Percentiles rank a stretch among this genome's conserved stretches.
Conservation (phyloP, 179 eudicot genomes). For the Silene coronaria region DNA sequence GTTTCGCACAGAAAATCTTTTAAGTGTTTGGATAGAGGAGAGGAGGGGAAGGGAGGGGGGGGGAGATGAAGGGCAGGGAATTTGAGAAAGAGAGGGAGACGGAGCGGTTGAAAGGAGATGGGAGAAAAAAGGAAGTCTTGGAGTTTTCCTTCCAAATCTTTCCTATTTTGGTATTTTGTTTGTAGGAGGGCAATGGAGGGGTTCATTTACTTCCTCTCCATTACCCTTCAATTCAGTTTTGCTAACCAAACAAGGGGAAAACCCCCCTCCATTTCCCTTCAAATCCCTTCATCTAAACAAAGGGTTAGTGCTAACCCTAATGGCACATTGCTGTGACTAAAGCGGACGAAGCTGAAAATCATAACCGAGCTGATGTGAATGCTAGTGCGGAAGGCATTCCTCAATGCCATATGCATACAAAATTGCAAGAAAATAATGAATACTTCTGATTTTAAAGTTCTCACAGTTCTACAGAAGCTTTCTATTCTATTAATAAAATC, state of each 20-base stretch:
- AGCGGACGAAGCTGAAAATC: background rate
- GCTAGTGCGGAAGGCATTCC: background rate
- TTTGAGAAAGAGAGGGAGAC: too few relatives aligned
- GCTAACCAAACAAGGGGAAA: background rate
- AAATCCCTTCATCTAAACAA: background rate
- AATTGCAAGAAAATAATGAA: background rate
- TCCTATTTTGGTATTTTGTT: background rate
- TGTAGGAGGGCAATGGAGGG: background rate
- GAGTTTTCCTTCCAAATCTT: background rate
- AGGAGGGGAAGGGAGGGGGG: background rate
- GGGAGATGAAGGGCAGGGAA: background rate
- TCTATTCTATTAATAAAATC: background rate
- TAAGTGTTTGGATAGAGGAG: background rate
- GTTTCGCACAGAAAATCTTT: background rate
- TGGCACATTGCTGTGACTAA: background rate
- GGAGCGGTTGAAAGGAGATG: too few relatives aligned
- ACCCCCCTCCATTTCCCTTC: background rate
- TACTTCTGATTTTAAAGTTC: background rate
- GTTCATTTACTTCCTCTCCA: background rate
- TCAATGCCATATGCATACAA: background rate
- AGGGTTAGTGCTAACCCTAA: background rate
- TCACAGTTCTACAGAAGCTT: background rate
- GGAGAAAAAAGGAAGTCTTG: background rate
- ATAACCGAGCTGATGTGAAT: background rate
- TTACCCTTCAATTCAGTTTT: background rate